These are phyloP conservation scores for Fraxinus pennsylvanica DNA, from an alignment of 257 asterid genomes.

Conservation along the genomic window DNA sequence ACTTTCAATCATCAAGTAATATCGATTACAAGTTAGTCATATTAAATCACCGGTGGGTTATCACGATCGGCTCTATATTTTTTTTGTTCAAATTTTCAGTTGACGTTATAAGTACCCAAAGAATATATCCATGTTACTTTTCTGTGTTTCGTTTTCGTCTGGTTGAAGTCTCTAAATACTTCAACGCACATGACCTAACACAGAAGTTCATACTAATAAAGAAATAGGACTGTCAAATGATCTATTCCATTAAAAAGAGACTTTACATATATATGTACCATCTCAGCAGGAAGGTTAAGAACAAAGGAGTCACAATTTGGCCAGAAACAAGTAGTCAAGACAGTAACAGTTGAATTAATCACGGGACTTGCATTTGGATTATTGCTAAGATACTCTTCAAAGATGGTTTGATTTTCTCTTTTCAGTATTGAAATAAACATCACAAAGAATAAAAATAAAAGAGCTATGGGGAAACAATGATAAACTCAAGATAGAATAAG, in stretches of 20 bases:
- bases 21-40: slow-evolving; percentile 8
- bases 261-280: slow-evolving; percentile 45
- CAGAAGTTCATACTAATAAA: slow-evolving; percentile 12
- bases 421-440: too few relatives aligned
- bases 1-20: slow-evolving; percentile 8
- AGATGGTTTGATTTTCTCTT: slow-evolving; percentile 77
- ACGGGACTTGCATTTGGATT: slow-evolving; percentile 84
- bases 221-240: slow-evolving; percentile 5
- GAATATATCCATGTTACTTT: slow-evolving; percentile 63
- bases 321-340: slow-evolving; percentile 98
- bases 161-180: slow-evolving; percentile 59
- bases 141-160: slow-evolving; percentile 59
- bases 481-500: neutral
- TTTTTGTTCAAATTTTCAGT: slow-evolving; percentile 51
- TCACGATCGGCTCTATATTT: slow-evolving; percentile 55
- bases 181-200: slow-evolving; percentile 68
- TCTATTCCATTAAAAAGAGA: neutral
- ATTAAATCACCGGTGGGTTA: slow-evolving; percentile 48
- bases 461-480: neutral
- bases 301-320: slow-evolving; percentile 95
- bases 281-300: slow-evolving; percentile 95
- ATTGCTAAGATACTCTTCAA: too few relatives aligned
- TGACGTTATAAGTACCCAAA: slow-evolving; percentile 58
- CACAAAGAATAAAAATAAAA: neutral
- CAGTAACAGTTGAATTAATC: slow-evolving; percentile 89